These are phyloP conservation scores for Alectoria sarmentosa DNA, from an alignment of 495 filamentous ascomycete species.

Conservation along the genomic window DNA sequence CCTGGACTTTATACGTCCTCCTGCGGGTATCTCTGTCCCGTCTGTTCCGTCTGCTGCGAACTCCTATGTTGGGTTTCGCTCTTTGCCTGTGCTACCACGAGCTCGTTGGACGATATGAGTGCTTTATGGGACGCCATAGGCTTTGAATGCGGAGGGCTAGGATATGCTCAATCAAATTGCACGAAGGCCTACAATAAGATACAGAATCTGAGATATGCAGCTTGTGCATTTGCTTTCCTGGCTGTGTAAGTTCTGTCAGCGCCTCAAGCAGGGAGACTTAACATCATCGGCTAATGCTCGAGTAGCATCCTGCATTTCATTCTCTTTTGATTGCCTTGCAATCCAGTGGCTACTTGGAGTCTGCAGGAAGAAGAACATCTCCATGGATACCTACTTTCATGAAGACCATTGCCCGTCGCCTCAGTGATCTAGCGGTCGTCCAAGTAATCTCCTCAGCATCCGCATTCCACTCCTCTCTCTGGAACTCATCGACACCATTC, in stretches of 20 bases:
- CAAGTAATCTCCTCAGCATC: background rate
- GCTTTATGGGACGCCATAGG: background rate
- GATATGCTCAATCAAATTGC: background rate
- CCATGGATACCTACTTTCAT: background rate
- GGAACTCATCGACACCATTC: background rate
- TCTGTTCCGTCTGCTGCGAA: background rate
- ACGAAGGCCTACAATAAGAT: background rate
- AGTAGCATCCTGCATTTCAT: background rate
- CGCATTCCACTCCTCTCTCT: background rate
- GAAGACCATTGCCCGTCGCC: background rate
- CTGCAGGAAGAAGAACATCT: background rate
- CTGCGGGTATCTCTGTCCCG: background rate
- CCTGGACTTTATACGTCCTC: background rate
- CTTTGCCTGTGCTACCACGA: background rate
- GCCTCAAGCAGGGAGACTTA: background rate
- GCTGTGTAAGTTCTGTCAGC: background rate
- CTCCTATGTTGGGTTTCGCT: background rate
- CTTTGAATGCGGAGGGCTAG: background rate
- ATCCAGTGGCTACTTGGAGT: background rate
- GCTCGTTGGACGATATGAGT: background rate
- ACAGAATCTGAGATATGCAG: background rate
- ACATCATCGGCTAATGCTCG: background rate
- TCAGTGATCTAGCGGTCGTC: background rate
- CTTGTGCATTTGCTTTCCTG: background rate
- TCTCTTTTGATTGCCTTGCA: background rate